Evolutionary conservation across 768 basidiomycete species (phyloP).

Genomic region (Termitomyces sp.): DNA sequence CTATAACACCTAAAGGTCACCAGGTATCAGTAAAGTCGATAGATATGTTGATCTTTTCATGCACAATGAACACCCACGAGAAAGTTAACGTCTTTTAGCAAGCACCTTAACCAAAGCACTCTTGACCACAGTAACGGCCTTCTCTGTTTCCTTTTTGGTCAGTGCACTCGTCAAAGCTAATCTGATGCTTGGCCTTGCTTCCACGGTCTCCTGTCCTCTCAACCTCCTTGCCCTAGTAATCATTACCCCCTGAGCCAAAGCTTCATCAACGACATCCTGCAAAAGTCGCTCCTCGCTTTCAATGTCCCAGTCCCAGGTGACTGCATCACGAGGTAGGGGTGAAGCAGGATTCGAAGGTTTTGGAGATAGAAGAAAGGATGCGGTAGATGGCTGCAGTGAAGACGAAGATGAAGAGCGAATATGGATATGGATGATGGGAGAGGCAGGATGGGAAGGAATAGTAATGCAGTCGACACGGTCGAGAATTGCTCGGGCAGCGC

Average conservation of each 20-base stretch:
- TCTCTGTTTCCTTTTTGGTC: conserved; percentile 88
- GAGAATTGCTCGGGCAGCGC: conserved; percentile 70
- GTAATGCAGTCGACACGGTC: conserved; percentile 77
- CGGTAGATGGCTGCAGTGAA: conserved; percentile 18
- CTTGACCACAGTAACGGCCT: conserved; percentile 73
- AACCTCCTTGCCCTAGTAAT: conserved; percentile 81
- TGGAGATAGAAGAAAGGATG: conserved; percentile 14
- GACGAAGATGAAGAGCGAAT: conserved; percentile 34
- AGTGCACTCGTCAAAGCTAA: conserved; percentile 76
- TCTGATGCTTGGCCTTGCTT: conserved; percentile 79
- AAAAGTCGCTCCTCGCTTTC: conserved; percentile 72
- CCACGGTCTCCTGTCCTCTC: conserved; percentile 76
- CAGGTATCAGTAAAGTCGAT: not conserved
- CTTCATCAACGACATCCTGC: conserved; percentile 92
- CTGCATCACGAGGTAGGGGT: conserved; percentile 38
- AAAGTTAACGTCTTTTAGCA: conserved; percentile 42
- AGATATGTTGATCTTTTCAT: not conserved
- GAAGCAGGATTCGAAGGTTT: conserved; percentile 48
- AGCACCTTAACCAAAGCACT: conserved; percentile 70
- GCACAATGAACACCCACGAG: not conserved
- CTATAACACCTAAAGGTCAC: not conserved
- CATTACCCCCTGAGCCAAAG: conserved; percentile 74
- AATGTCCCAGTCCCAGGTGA: conserved; percentile 49
- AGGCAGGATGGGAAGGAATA: conserved; percentile 81
- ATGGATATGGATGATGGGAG: conserved; percentile 84